Evolutionary conservation across 495 filamentous ascomycete species (phyloP).

Genomic region (Aspergillus haitiensis): DNA sequence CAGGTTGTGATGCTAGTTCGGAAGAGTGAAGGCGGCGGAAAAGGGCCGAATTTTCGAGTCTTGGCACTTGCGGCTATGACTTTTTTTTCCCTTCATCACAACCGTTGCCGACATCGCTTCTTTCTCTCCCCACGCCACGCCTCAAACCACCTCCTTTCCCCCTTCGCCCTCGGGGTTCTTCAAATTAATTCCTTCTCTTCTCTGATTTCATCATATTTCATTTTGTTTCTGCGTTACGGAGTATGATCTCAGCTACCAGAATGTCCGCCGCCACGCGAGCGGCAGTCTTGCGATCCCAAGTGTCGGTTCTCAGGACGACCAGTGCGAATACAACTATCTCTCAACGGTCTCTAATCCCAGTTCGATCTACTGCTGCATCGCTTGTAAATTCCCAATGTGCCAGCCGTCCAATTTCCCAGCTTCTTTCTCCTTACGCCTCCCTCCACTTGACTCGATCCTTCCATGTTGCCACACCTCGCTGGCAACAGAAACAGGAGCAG

Average conservation of each 20-base stretch:
- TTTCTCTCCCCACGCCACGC: slow-evolving; percentile 28
- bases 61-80: slow-evolving; percentile 42
- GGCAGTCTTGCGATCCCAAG: slow-evolving; percentile 42
- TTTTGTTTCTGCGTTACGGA: slow-evolving; percentile 24
- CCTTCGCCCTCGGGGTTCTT: slow-evolving; percentile 10
- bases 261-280: slow-evolving; percentile 45
- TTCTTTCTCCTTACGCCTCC: slow-evolving; percentile 41
- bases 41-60: slow-evolving; percentile 49
- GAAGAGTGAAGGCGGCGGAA: slow-evolving; percentile 39
- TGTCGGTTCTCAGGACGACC: slow-evolving; percentile 38
- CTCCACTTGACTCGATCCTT: slow-evolving; percentile 46
- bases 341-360: slow-evolving; percentile 57
- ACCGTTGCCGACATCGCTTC: slow-evolving; percentile 31
- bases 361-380: slow-evolving; percentile 33
- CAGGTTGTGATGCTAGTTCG: slow-evolving; percentile 23
- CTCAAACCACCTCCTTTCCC: slow-evolving; percentile 9
- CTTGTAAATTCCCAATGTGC: slow-evolving; percentile 18
- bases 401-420: slow-evolving; percentile 34
- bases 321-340: slow-evolving; percentile 57
- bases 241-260: slow-evolving; percentile 46
- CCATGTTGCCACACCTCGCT: slow-evolving; percentile 38
- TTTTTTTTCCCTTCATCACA: slow-evolving; percentile 39
- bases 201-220: slow-evolving; percentile 3
- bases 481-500: slow-evolving; percentile 43
- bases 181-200: slow-evolving; percentile 12